A percentile compares a stretch with the other conserved stretches of the same genome.
phyloP scores from a whole-genome alignment of 352 stramenopile genomes.

The Phytophthora constricta region DNA sequence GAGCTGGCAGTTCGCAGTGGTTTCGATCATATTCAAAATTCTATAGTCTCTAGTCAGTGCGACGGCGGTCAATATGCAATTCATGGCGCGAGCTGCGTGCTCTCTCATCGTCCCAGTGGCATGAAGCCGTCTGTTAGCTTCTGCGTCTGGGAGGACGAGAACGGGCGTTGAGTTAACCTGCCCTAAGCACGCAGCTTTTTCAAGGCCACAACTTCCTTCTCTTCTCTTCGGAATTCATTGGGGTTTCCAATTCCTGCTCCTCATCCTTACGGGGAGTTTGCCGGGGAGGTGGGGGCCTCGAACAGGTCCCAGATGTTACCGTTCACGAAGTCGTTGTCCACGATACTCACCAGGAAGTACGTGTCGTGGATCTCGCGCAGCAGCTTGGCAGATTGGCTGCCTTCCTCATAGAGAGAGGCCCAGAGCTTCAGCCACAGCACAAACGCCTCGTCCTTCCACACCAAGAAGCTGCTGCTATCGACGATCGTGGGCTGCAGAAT shows the following conservation, averaged over 20 bases:
- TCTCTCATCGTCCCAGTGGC: slow-evolving; percentile 51
- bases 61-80: slow-evolving; percentile 29
- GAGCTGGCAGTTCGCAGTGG: slow-evolving; percentile 30
- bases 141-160: slow-evolving; percentile 49
- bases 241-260: slow-evolving; percentile 2
- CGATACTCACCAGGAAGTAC: slow-evolving; percentile 98
- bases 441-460: slow-evolving; percentile 98
- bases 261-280: slow-evolving; percentile 30
- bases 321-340: slow-evolving; percentile 98
- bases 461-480: slow-evolving; percentile 96
- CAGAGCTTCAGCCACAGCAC: slow-evolving; percentile 96
- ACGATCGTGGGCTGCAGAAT: slow-evolving; percentile 98
- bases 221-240: slow-evolving; percentile 15
- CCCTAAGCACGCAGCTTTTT: slow-evolving; percentile 25
- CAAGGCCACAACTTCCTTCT: slow-evolving; percentile 7
- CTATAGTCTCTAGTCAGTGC: slow-evolving; percentile 23
- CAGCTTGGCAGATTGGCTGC: slow-evolving; percentile 88
- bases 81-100: slow-evolving; percentile 17
- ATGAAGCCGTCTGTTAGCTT: slow-evolving; percentile 35
- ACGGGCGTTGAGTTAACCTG: slow-evolving; percentile 21
- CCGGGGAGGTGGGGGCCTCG: slow-evolving; percentile 31
- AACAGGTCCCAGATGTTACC: slow-evolving; percentile 89
- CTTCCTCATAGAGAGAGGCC: slow-evolving; percentile 96
- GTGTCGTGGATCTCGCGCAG: slow-evolving; percentile 96
- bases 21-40: slow-evolving; percentile 26